Base-by-base conservation (phyloP, 2,329 filamentous ascomycete genomes). In the Pseudopyrenochaeta lycopersici region DNA sequence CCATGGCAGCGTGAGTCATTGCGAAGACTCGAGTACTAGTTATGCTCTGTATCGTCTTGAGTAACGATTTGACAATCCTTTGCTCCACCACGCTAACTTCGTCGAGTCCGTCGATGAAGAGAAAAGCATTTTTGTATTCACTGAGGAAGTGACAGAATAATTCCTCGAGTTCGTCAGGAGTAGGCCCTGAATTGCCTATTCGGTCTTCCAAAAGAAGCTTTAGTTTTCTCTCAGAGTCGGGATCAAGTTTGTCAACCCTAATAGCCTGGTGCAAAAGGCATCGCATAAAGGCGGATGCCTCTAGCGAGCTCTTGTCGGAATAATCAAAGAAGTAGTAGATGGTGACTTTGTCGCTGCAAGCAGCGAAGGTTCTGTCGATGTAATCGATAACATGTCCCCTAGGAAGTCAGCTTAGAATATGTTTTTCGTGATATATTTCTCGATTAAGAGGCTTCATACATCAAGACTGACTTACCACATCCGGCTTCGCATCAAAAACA, bases 31-130 rank as follows among this genome's bases (percentile, higher is more conserved):
- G 52, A 58, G 49, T 52, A 33, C 50, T 12, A 46, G 44, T 18
- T 36, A 49, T 46, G 31, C 49, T 57, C 49, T 60, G 55, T 31
- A 64, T 47, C 44, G 51, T 40, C 45, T 55, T 62, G 31, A 64
- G 58, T 21, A 64, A 64, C 45, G 30, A 51, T 49, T 57, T 59
- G 41, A 64, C 43, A 41, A 54, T 55, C 15, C 42, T 52, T 35
- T 58, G 61, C 38, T 57, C 50, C n/a, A 31, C 41, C 17, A 60
- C 36, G 41, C 51, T 33, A 18, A 30, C 50, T 56, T 64, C 61
- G 38, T 64, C 58, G 40, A 64, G 61, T 54, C 61, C 61, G 39
- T 64, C 61, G n/a, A 64, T 60, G 17, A 64, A 49, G 15, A 64
- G 41, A 36, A 60, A 62, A 40, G 30, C 38, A 6, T 40, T 53